These are phyloP conservation scores for Lolium rigidum DNA, from an alignment of 176 grass and related monocot genomes.

Conservation along the genomic window DNA sequence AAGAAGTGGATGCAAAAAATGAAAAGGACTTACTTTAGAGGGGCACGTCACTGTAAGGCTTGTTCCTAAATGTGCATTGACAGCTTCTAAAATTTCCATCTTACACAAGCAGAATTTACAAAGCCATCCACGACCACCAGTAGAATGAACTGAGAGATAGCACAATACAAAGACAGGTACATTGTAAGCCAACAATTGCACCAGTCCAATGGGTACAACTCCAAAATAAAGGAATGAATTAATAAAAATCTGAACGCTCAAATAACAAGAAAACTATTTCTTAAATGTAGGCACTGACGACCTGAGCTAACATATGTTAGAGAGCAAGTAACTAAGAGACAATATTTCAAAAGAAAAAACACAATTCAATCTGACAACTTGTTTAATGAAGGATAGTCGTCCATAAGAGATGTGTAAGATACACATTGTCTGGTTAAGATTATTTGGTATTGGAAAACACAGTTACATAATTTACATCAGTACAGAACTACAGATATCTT, in stretches of 20 bases:
- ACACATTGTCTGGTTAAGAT: not conserved
- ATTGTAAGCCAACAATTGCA: constrained; percentile 27
- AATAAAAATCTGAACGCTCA: not conserved
- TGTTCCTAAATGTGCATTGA: constrained; percentile 91
- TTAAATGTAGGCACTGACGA: not conserved
- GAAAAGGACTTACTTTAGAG: constrained; percentile 59
- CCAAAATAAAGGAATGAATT: not conserved
- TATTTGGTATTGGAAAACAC: not conserved
- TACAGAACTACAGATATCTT: constrained; percentile 18
- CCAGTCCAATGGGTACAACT: not conserved
- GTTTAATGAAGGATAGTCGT: constrained; percentile 15
- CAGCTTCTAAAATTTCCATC: constrained; percentile 77
- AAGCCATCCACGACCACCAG: constrained; percentile 68
- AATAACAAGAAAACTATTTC: not conserved
- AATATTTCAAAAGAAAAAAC: not conserved
- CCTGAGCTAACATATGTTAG: constrained; percentile 15
- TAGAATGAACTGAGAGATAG: constrained; percentile 54
- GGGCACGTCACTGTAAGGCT: constrained; percentile 60
- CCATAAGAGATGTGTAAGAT: not conserved
- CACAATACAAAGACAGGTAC: constrained; percentile 42
- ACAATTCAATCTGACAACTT: not conserved
- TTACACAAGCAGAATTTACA: constrained; percentile 92
- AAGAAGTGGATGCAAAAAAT: constrained; percentile 35
- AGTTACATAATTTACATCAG: constrained; percentile 12
- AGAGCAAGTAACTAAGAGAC: not conserved